A percentile compares a stretch with the other conserved stretches of the same genome.
phyloP scores from a whole-genome alignment of 164 flowering plant species.

The Magnolia changhungtana region DNA sequence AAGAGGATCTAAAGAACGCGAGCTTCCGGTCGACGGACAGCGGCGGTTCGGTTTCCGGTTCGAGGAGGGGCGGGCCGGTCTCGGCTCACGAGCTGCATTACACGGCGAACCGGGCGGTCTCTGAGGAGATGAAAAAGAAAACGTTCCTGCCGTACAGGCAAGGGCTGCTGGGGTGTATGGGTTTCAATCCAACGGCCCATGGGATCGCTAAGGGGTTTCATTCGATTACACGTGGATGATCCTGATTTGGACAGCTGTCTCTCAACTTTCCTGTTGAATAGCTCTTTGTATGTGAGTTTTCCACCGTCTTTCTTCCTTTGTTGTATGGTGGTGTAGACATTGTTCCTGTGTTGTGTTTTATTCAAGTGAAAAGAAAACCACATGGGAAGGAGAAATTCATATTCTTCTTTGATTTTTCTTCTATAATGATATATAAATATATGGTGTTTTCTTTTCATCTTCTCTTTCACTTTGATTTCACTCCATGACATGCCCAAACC shows the following conservation, averaged over 20 bases:
- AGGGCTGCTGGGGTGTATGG: slow-evolving; percentile 62
- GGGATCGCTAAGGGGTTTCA: slow-evolving; percentile 47
- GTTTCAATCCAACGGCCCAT: slow-evolving; percentile 49
- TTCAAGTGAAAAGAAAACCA: background rate
- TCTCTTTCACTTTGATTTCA: too few species aligned
- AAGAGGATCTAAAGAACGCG: slow-evolving; percentile 38
- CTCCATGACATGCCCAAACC: too few species aligned
- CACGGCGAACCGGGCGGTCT: slow-evolving; percentile 63
- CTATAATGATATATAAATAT: background rate
- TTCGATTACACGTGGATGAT: slow-evolving; percentile 5
- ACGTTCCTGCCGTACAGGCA: slow-evolving; percentile 82
- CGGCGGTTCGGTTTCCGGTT: slow-evolving; percentile 23
- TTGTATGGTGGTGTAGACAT: background rate
- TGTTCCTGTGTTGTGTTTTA: slow-evolving; percentile 1
- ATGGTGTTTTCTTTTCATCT: background rate
- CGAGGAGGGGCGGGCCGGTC: slow-evolving; percentile 35
- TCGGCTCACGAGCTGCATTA: slow-evolving; percentile 87
- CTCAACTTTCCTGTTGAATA: background rate
- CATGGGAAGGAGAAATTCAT: background rate
- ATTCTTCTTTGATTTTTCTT: slow-evolving; percentile 1
- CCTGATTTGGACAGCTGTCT: background rate
- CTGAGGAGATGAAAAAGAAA: slow-evolving; percentile 69
- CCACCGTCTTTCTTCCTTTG: background rate
- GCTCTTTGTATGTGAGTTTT: background rate
- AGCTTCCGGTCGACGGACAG: slow-evolving; percentile 47